Base-by-base conservation (phyloP, 305 asterid species). In the Solanum hybrid region DNA sequence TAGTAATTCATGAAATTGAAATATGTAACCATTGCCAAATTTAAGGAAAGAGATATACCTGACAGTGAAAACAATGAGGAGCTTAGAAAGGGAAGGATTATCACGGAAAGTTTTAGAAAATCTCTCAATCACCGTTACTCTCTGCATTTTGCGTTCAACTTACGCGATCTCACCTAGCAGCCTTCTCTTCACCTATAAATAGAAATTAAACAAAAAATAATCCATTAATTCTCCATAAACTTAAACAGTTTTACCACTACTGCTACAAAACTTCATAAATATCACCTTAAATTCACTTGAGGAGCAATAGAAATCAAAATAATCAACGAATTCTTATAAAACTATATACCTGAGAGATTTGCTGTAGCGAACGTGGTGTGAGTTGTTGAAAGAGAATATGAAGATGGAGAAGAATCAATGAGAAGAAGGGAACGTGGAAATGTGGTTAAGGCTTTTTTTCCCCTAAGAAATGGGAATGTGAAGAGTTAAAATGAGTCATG, bases 61-160 rank as follows among this genome's bases (percentile, higher is more conserved):
- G 91, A 95, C 93, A 42, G 98, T 93, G 92, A 96, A 92, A 86
- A 95, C 95, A 76, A 96, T 86, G 89, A 97, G 90, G 88, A 92
- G 90, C 93, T 92, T 95, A 86, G 97, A 92, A 40, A 95, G 86
- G 87, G 97, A 90, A 80, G 96, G 90, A 95, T 93, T 93, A 10
- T 94, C 95, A 35, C 97, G 93, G 90, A 93, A 95, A 22, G 89
- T 94, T 72, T 94, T 90, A 7, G 96, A 94, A 89, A 95, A 91
- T 86, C 96, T 92, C 92, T 91, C 94, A 88, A 95, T 88, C 92
- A 92, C 89, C 91, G 94, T 90, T 92, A 95, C 91, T 86, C 92
- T 92, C 89, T 81, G 90, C 96, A 92, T 89, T 56, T 88, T 89
- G 81, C n/a, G 27, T 27, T 71, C 89, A n/a, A 78, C 78, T 35